Conservation (phyloP, 2,329 filamentous ascomycete species). For the Colletotrichum sp. region DNA sequence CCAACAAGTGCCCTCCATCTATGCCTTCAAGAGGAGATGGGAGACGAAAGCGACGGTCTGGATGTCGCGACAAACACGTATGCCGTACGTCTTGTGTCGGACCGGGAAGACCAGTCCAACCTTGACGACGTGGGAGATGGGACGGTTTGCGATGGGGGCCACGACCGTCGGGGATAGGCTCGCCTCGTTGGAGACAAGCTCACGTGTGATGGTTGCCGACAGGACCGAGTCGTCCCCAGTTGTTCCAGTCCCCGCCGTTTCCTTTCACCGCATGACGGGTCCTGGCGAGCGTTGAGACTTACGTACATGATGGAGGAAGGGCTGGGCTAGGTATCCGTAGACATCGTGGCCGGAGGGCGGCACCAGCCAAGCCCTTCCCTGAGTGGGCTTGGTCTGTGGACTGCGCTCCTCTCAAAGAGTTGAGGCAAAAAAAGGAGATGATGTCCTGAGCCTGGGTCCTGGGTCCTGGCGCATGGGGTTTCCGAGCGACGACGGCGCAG, state of each 20-base stretch:
- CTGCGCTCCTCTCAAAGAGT: neutral
- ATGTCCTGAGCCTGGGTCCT: neutral
- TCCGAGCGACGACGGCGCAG: neutral
- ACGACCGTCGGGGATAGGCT: constrained; percentile 7
- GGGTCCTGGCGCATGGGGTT: neutral
- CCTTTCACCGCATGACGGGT: constrained; percentile 18
- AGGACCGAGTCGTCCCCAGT: constrained; percentile 14
- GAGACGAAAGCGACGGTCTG: neutral
- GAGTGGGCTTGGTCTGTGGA: neutral
- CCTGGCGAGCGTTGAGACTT: constrained; percentile 10
- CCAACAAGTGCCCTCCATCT: neutral
- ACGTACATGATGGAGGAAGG: constrained; percentile 13
- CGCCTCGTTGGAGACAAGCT: constrained; percentile 16
- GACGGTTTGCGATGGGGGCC: constrained; percentile 7
- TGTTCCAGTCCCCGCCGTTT: constrained; percentile 14
- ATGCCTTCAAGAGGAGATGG: neutral
- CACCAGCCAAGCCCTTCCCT: constrained; percentile 14
- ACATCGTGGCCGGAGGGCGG: constrained; percentile 3
- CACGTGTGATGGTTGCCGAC: constrained; percentile 18
- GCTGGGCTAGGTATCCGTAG: neutral
- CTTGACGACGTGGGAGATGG: constrained; percentile 5
- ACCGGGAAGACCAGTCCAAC: constrained; percentile 5
- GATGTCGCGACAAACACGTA: constrained; percentile 4
- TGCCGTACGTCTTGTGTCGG: neutral
- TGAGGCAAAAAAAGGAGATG: neutral